Evolutionary conservation across 2,329 filamentous ascomycete species (phyloP).

Genomic region (Pseudogymnoascus sp.): DNA sequence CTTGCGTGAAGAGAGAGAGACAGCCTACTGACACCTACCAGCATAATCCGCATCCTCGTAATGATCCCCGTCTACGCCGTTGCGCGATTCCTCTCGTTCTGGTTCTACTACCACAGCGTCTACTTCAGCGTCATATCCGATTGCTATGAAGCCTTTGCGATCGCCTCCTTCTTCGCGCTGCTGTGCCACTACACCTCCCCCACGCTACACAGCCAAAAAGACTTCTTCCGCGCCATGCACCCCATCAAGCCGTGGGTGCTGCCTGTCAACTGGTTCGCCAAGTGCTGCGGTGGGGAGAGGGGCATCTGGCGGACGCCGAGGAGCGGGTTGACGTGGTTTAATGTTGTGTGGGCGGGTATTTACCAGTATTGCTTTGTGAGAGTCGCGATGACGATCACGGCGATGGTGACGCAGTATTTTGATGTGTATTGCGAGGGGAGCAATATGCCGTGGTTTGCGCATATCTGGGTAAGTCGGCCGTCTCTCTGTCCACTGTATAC

Average conservation of each 20-base stretch:
- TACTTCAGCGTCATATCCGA: constrained; percentile 76
- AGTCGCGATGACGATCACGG: constrained; percentile 69
- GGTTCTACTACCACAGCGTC: constrained; percentile 67
- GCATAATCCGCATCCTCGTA: constrained; percentile 78
- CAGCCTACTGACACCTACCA: constrained; percentile 27
- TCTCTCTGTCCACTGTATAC: not conserved
- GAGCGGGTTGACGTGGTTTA: constrained; percentile 85
- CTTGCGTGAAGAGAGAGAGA: not conserved
- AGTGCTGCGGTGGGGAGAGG: constrained; percentile 59
- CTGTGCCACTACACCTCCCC: constrained; percentile 74
- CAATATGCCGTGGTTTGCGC: constrained; percentile 67
- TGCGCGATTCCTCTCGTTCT: constrained; percentile 64
- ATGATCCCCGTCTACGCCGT: constrained; percentile 78
- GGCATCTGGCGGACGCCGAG: constrained; percentile 65
- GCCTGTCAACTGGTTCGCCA: constrained; percentile 62
- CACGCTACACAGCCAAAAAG: constrained; percentile 70
- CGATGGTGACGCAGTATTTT: constrained; percentile 62
- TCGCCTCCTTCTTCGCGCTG: constrained; percentile 77
- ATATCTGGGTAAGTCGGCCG: constrained; percentile 60
- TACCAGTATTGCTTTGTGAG: constrained; percentile 83
- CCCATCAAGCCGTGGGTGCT: constrained; percentile 60
- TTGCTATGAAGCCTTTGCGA: constrained; percentile 84
- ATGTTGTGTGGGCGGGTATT: constrained; percentile 71
- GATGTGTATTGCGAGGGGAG: constrained; percentile 71
- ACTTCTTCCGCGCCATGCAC: constrained; percentile 65